Percentiles rank a stretch among this genome's conserved stretches.
Conservation (phyloP, 164 flowering plant genomes). For the Vitis rotundifolia region DNA sequence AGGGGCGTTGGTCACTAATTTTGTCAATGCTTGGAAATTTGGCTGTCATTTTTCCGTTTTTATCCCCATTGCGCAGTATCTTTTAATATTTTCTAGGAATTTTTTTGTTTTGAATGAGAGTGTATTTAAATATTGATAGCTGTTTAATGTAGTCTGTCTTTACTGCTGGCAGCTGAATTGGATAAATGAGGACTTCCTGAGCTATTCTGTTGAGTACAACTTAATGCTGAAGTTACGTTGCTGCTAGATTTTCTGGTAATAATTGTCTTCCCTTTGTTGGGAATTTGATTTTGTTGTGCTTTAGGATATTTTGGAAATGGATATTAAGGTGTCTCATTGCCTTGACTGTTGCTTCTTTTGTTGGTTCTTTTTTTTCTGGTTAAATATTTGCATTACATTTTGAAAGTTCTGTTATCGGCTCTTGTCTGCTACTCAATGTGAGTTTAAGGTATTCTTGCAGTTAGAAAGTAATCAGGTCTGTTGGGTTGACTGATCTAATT, state of each 20-base stretch:
- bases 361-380: background rate
- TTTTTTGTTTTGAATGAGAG: constrained; percentile 28
- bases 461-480: constrained; percentile 1
- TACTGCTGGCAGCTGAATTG: constrained; percentile 85
- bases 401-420: background rate
- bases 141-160: constrained; percentile 71
- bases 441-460: background rate
- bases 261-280: constrained; percentile 51
- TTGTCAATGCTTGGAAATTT: constrained; percentile 16
- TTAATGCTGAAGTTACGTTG: constrained; percentile 59
- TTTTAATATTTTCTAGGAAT: constrained; percentile 14
- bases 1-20: constrained; percentile 57
- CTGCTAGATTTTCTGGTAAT: constrained; percentile 82
- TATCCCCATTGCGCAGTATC: constrained; percentile 15
- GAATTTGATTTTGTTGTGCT: constrained; percentile 26
- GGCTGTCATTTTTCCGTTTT: constrained; percentile 8
- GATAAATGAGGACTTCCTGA: constrained; percentile 82
- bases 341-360: background rate
- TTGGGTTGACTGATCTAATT: background rate
- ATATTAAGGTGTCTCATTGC: constrained; percentile 3
- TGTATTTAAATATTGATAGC: constrained; percentile 24
- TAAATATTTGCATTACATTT: background rate
- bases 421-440: background rate
- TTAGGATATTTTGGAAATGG: constrained; percentile 2
- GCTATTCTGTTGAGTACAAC: constrained; percentile 73